Percentiles rank a stretch among this genome's conserved stretches.
phyloP scores from a whole-genome alignment of 106 monocot genomes.

The Acorus calamus region DNA sequence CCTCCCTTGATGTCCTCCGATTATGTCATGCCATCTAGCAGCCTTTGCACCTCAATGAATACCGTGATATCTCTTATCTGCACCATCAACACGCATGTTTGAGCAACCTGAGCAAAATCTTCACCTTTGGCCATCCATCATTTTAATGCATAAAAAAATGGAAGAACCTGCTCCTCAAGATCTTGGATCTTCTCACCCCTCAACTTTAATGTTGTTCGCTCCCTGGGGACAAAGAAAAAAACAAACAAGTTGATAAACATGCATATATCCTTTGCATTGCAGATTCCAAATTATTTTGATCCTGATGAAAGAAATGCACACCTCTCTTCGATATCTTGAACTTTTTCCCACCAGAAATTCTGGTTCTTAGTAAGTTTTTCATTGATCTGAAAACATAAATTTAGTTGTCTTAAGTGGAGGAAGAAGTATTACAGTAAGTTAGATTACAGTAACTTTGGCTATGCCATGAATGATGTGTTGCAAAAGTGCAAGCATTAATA shows the following conservation, averaged over 20 bases:
- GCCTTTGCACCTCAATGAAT: slow-evolving; percentile 64
- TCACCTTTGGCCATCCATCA: too few species aligned
- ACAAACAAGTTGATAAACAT: too few species aligned
- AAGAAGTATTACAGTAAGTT: slow-evolving; percentile 2
- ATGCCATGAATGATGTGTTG: not conserved
- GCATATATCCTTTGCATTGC: too few species aligned
- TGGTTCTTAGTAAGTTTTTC: slow-evolving; percentile 63
- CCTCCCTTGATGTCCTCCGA: slow-evolving; percentile 51
- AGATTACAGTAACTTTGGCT: not conserved
- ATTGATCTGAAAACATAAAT: slow-evolving; percentile 43
- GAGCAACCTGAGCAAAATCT: not conserved
- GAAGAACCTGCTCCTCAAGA: slow-evolving; percentile 64
- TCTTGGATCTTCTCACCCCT: slow-evolving; percentile 72
- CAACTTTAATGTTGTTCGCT: slow-evolving; percentile 31
- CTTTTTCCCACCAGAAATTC: slow-evolving; percentile 47
- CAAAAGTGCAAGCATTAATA: not conserved
- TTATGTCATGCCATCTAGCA: slow-evolving; percentile 26
- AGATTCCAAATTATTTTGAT: too few species aligned
- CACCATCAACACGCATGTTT: not conserved
- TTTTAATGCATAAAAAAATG: not conserved
- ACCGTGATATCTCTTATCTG: slow-evolving; percentile 82
- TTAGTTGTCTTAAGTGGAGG: slow-evolving; percentile 1
- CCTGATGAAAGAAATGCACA: too few species aligned
- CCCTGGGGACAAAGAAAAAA: slow-evolving; percentile 26
- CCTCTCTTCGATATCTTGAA: slow-evolving; percentile 76